Evolutionary conservation across 2,329 filamentous ascomycete species (phyloP), one percentile per base, ranked within the genome.

Genomic region (Trichoderma sp.): DNA sequence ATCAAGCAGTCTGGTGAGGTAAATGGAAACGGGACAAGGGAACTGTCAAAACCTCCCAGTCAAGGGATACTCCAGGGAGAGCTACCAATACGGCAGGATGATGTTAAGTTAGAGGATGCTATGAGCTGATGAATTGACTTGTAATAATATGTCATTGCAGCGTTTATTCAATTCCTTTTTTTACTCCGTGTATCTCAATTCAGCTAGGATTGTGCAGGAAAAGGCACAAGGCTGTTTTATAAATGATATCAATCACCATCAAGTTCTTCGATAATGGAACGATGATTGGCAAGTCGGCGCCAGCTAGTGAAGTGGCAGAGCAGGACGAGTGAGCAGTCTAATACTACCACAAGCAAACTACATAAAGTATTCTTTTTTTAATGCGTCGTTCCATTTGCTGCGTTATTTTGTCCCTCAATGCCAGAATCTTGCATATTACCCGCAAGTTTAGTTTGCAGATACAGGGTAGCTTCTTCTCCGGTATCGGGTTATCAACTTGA

Each of bases 11-110:
- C 64, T 53, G 70, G 30, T 13, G 73, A 63, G 15, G 64, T 70
- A 8, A 76, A 81, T 28, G 78, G 76, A 0, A 62, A 58, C 6
- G 70, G 39, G 3, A 47, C 20, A 6, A 34, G 34, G 39, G 57
- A 32, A 1, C 15, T 3, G 6, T 67, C 71, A 3, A 69, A 70
- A 39, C 65, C 43, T 9, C 8, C 85, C 1, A 88, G 90, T 73
- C 84, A 86, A 1, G 89, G 88, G 55, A 84, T 86, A 4, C 87
- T 92, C 6, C 79, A 91, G 43, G 84, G 85, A 0, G 88, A 91
- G 12, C 86, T 81, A 6, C 79, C 80, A 4, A 78, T 81, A 13
- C 77, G 79, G 71, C 79, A 80, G 43, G 80, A 83, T 68, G 81
- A 84, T 71, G 79, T 83, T 12, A 81, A 83, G 73, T 78, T 81